These are phyloP conservation scores for Trichoderma sp. DNA, from an alignment of 2,329 filamentous ascomycete species.

Conservation along the genomic window DNA sequence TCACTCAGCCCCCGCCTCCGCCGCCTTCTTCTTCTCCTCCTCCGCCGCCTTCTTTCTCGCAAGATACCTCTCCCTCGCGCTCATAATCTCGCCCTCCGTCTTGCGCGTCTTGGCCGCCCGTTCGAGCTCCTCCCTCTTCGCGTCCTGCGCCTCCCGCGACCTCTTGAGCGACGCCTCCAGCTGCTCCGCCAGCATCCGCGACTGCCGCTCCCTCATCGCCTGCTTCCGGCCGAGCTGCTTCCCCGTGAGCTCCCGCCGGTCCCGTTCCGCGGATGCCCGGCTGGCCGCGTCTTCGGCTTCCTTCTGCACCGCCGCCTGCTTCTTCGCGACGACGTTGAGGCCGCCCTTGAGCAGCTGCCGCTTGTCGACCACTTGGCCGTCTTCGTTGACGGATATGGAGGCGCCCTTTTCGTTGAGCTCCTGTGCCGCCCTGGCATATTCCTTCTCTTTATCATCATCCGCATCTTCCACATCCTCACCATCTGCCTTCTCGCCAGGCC, in stretches of 20 bases:
- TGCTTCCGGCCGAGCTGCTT: slow-evolving; percentile 56
- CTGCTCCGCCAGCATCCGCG: slow-evolving; percentile 77
- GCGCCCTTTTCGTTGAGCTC: slow-evolving; percentile 66
- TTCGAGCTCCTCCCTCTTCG: slow-evolving; percentile 65
- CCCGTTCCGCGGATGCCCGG: slow-evolving; percentile 35
- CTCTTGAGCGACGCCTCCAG: slow-evolving; percentile 73
- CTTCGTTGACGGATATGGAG: slow-evolving; percentile 72
- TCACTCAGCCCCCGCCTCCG: slow-evolving; percentile 31
- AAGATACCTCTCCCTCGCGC: slow-evolving; percentile 78
- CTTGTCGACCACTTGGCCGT: slow-evolving; percentile 82
- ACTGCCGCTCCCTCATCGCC: slow-evolving; percentile 74
- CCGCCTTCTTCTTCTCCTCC: slow-evolving; percentile 61
- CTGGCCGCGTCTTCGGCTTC: slow-evolving; percentile 30
- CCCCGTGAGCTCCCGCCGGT: slow-evolving; percentile 46
- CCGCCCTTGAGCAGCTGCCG: slow-evolving; percentile 76
- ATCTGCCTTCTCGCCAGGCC: slow-evolving; percentile 33
- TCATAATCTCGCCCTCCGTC: slow-evolving; percentile 73
- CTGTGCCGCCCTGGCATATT: slow-evolving; percentile 64
- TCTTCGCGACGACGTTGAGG: slow-evolving; percentile 70
- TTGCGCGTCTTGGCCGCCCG: slow-evolving; percentile 74
- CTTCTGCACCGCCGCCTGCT: slow-evolving; percentile 49
- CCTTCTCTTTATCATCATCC: slow-evolving; percentile 54
- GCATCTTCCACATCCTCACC: slow-evolving; percentile 42
- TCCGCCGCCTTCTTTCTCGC: slow-evolving; percentile 75
- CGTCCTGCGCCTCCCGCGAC: slow-evolving; percentile 67